Conservation (phyloP, 495 filamentous ascomycete genomes). For the Xylaria nigripes region DNA sequence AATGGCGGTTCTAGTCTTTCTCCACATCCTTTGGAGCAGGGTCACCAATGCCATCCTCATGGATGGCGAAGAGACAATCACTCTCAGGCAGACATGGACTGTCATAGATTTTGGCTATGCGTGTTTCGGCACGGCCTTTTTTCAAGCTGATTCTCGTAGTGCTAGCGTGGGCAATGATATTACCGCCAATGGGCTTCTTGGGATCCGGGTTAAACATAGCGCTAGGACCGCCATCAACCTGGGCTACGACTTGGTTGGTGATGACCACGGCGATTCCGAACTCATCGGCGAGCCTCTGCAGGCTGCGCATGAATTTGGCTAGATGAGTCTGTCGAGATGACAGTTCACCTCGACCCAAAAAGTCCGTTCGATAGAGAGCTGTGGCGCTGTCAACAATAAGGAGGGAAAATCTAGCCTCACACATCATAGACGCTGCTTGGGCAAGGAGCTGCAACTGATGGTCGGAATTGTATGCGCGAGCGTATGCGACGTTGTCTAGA, state of each 20-base stretch:
- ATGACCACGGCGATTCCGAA: conserved; percentile 98
- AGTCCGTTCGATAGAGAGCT: conserved; percentile 90
- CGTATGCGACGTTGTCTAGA: conserved; percentile 95
- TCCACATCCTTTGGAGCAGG: conserved; percentile 93
- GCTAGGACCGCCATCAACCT: conserved; percentile 90
- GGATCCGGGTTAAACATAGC: conserved; percentile 99
- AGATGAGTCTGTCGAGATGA: conserved; percentile 84
- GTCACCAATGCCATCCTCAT: conserved; percentile 92
- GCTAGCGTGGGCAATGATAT: conserved; percentile 95
- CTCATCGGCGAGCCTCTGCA: conserved; percentile 91
- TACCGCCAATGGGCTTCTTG: conserved; percentile 97
- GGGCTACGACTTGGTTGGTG: conserved; percentile 96
- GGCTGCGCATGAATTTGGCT: conserved; percentile 92
- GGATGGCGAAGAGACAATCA: conserved; percentile 94
- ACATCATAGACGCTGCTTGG: conserved; percentile 98
- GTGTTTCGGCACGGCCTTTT: conserved; percentile 90
- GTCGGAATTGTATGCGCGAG: conserved; percentile 95
- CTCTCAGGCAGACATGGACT: conserved; percentile 94
- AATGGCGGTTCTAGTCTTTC: conserved; percentile 40
- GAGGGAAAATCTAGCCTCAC: conserved; percentile 92
- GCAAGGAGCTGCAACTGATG: conserved; percentile 92
- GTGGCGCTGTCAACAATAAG: conserved; percentile 94
- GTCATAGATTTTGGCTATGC: conserved; percentile 98
- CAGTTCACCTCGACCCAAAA: conserved; percentile 87
- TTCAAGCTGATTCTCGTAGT: conserved; percentile 86